A percentile compares a stretch with the other conserved stretches of the same genome.
Evolutionary conservation across 306 rosid genomes (phyloP).

Genomic region (Lathyrus sativus): DNA sequence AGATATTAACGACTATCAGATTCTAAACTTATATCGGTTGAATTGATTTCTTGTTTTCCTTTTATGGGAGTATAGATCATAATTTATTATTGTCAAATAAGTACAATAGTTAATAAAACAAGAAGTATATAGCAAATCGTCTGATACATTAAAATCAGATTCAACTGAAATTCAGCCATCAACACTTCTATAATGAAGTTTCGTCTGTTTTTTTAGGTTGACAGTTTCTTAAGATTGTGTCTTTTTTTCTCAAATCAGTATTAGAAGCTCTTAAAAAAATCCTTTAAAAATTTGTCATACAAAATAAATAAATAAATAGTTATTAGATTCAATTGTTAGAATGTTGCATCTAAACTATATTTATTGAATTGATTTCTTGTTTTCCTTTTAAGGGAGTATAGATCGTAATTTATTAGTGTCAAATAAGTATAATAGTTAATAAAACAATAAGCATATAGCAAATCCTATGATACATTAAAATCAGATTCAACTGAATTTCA

Average conservation of each 20-base stretch:
- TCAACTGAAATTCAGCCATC: slow-evolving; percentile 19
- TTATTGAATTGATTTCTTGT: not conserved
- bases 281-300: too few species aligned
- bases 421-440: slow-evolving; percentile 1
- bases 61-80: not conserved
- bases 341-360: slow-evolving; percentile 30
- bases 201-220: too few species aligned
- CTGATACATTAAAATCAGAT: slow-evolving; percentile 15
- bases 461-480: slow-evolving; percentile 13
- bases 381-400: slow-evolving; percentile 11
- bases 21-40: slow-evolving; percentile 14
- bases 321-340: too few species aligned
- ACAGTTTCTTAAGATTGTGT: too few species aligned
- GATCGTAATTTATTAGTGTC: not conserved
- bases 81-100: slow-evolving; percentile 3
- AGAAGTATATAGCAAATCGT: not conserved
- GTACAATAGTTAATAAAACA: not conserved
- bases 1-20: not conserved
- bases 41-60: slow-evolving; percentile 6
- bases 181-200: not conserved
- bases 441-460: not conserved
- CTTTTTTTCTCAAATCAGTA: too few species aligned
- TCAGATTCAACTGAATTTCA: slow-evolving; percentile 19
- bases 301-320: too few species aligned
- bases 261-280: too few species aligned